Evolutionary conservation across 768 basidiomycete genomes (phyloP).

Genomic region (Leccinum obscurum): DNA sequence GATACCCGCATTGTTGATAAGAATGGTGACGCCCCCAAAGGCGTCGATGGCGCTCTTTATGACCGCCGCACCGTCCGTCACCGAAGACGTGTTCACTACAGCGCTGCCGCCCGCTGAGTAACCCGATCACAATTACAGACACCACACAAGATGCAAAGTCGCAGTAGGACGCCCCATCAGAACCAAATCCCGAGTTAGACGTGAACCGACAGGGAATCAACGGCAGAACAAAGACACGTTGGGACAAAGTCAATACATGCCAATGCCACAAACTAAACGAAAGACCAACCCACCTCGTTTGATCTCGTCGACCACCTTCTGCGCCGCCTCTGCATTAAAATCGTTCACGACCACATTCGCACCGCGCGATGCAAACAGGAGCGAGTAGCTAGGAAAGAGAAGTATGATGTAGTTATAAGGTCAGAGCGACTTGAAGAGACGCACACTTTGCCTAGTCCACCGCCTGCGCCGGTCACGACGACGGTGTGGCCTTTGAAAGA

Average conservation of each 20-base stretch:
- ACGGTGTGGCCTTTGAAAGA: slow-evolving; percentile 91
- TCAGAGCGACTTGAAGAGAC: slow-evolving; percentile 29
- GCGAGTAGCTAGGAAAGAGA: slow-evolving; percentile 64
- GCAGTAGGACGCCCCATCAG: background rate
- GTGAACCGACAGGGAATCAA: too few species aligned
- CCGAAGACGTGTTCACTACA: slow-evolving; percentile 82
- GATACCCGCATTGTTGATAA: slow-evolving; percentile 97
- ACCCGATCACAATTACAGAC: background rate
- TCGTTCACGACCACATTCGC: slow-evolving; percentile 97
- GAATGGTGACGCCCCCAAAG: slow-evolving; percentile 81
- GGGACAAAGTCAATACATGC: background rate
- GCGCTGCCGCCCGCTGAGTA: slow-evolving; percentile 81
- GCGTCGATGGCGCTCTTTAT: slow-evolving; percentile 82
- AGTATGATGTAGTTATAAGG: background rate
- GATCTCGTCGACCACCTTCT: slow-evolving; percentile 92
- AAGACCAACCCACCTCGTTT: slow-evolving; percentile 53
- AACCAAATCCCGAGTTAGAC: background rate
- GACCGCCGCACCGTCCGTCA: slow-evolving; percentile 82
- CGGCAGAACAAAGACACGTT: background rate
- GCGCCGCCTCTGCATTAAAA: slow-evolving; percentile 82
- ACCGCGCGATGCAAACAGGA: slow-evolving; percentile 89
- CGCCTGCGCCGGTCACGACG: slow-evolving; percentile 93
- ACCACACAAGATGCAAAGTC: too few species aligned
- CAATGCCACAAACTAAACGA: background rate
- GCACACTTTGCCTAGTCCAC: slow-evolving; percentile 90